A percentile compares a stretch with the other conserved stretches of the same genome.
Conservation (phyloP, 768 basidiomycete genomes). For the Naganishia randhawae region DNA sequence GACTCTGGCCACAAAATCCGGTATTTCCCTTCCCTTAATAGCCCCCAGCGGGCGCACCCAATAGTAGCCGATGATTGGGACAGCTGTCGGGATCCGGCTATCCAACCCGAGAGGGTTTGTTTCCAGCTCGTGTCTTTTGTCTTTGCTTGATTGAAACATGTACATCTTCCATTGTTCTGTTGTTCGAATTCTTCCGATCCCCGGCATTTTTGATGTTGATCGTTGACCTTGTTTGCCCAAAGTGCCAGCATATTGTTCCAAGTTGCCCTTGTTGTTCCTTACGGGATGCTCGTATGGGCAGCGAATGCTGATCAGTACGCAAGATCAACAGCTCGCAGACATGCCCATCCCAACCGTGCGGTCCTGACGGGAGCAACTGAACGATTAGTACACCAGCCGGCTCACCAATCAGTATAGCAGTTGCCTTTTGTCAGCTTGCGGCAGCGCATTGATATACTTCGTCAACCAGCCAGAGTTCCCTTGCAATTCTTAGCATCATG, state of each 20-base stretch:
- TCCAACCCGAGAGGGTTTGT: too few relatives aligned
- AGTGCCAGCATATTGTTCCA: too few relatives aligned
- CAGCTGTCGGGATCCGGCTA: too few relatives aligned
- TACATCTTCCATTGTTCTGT: background rate
- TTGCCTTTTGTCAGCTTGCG: background rate
- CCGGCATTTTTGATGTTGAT: background rate
- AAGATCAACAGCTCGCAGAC: background rate
- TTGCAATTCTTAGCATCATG: background rate
- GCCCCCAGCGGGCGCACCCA: too few relatives aligned
- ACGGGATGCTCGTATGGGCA: background rate
- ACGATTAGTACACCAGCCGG: background rate
- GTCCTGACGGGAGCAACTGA: background rate
- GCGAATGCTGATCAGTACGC: too few relatives aligned
- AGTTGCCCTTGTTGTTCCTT: background rate
- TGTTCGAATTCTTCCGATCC: conserved; percentile 15
- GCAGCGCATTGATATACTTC: background rate
- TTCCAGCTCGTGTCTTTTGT: too few relatives aligned
- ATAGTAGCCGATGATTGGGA: too few relatives aligned
- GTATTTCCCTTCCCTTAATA: too few relatives aligned
- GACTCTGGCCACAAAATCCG: too few relatives aligned
- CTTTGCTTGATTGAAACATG: background rate
- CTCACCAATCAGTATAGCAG: background rate
- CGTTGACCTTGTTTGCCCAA: too few relatives aligned
- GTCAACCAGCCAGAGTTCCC: background rate
- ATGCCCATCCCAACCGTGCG: background rate